A percentile compares a stretch with the other conserved stretches of the same genome.
These are phyloP conservation scores for Rickenella mellea DNA, from an alignment of 768 basidiomycete species.

Conservation along the genomic window DNA sequence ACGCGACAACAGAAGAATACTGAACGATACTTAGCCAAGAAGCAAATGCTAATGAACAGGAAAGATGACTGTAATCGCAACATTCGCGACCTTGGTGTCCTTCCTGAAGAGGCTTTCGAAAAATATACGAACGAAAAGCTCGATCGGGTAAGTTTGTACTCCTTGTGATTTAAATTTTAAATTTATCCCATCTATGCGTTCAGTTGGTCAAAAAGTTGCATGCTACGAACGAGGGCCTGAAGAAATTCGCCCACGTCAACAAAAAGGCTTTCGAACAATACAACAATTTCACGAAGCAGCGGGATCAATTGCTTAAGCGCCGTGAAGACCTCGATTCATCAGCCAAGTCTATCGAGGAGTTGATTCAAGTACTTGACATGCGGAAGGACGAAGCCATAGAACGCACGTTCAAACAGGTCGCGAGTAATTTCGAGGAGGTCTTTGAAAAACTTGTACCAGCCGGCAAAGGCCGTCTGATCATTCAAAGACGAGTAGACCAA, in stretches of 20 bases:
- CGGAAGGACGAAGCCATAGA: slow-evolving; percentile 99
- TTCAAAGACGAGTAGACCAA: slow-evolving; percentile 85
- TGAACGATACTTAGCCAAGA: slow-evolving; percentile 88
- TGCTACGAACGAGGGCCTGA: slow-evolving; percentile 81
- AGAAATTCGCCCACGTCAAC: slow-evolving; percentile 97
- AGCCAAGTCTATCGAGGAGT: slow-evolving; percentile 80
- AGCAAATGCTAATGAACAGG: slow-evolving; percentile 71
- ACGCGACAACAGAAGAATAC: slow-evolving; percentile 92
- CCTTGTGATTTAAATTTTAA: neutral
- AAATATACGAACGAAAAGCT: slow-evolving; percentile 85
- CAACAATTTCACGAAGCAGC: slow-evolving; percentile 94
- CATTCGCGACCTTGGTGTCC: slow-evolving; percentile 90
- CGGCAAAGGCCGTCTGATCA: slow-evolving; percentile 84
- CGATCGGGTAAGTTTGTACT: slow-evolving; percentile 56
- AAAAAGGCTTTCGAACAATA: slow-evolving; percentile 99
- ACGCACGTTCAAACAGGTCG: slow-evolving; percentile 96
- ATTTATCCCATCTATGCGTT: neutral
- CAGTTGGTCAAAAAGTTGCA: slow-evolving; percentile 94
- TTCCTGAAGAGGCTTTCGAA: slow-evolving; percentile 95
- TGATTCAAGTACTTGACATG: slow-evolving; percentile 90
- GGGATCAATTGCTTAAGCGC: slow-evolving; percentile 80
- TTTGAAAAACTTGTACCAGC: slow-evolving; percentile 95
- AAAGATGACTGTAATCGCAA: slow-evolving; percentile 94
- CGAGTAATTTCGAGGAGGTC: slow-evolving; percentile 93
- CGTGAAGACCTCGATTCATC: slow-evolving; percentile 89